A percentile compares a stretch with the other conserved stretches of the same genome.
These are phyloP conservation scores for Lachancea cidri DNA, from an alignment of 805 yeast species.

Conservation along the genomic window DNA sequence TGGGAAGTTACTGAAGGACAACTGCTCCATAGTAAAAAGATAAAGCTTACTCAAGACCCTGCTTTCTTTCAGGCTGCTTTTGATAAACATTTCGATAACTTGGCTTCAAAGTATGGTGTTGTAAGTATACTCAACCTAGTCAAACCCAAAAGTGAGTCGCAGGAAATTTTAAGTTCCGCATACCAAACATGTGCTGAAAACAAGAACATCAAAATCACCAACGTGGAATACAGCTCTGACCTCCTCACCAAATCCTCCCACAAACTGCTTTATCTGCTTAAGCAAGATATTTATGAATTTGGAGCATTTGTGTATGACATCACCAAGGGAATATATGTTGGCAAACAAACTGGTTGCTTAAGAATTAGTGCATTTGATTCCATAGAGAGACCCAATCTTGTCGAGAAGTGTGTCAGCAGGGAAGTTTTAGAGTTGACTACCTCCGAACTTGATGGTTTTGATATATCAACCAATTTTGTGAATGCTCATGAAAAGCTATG, in stretches of 20 bases:
- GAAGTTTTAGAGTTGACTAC: conserved; percentile 49
- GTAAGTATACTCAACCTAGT: conserved; percentile 78
- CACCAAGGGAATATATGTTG: conserved; percentile 49
- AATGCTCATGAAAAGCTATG: conserved; percentile 72
- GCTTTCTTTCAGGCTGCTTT: conserved; percentile 87
- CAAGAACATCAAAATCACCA: conserved; percentile 32
- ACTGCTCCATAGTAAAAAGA: conserved; percentile 74
- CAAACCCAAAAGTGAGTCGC: conserved; percentile 58
- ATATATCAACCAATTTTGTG: conserved; percentile 44
- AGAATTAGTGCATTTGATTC: conserved; percentile 88
- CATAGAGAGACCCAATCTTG: conserved; percentile 77
- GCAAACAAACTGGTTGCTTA: conserved; percentile 87
- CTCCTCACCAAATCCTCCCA: conserved; percentile 35
- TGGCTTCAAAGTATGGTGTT: conserved; percentile 74
- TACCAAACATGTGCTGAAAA: conserved; percentile 49
- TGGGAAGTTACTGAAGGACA: conserved; percentile 79
- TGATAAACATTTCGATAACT: conserved; percentile 68
- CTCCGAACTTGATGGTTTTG: conserved; percentile 38
- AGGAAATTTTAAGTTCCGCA: conserved; percentile 58
- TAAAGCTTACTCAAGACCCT: conserved; percentile 67
- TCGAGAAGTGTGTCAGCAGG: conserved; percentile 62
- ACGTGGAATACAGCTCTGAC: conserved; percentile 35
- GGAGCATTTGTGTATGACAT: conserved; percentile 81
- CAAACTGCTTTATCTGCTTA: conserved; percentile 46
- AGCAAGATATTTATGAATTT: conserved; percentile 65